These are phyloP conservation scores for Monilinia fructigena DNA, from an alignment of 2,329 filamentous ascomycete species.

Conservation along the genomic window DNA sequence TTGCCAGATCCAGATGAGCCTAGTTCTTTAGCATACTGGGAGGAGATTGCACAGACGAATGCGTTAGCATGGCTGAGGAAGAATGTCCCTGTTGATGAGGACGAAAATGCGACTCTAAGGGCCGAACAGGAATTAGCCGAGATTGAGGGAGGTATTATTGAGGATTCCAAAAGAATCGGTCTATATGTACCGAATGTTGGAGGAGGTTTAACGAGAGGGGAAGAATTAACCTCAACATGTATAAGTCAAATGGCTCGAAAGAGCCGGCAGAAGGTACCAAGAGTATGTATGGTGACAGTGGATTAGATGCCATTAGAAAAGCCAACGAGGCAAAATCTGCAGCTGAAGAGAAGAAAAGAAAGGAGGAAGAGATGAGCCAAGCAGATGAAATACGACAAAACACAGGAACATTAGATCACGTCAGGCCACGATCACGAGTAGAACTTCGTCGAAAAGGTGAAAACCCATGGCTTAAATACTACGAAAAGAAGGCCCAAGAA, in stretches of 20 bases:
- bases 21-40: constrained; percentile 23
- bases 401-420: constrained; percentile 33
- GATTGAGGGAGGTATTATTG: constrained; percentile 46
- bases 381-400: constrained; percentile 41
- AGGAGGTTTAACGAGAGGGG: constrained; percentile 3
- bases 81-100: constrained; percentile 57
- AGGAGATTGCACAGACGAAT: constrained; percentile 43
- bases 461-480: constrained; percentile 36
- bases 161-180: constrained; percentile 36
- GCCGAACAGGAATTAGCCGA: constrained; percentile 61
- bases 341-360: constrained; percentile 48
- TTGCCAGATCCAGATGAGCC: constrained; percentile 56
- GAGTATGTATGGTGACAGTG: constrained; percentile 58
- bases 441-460: constrained; percentile 35
- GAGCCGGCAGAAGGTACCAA: constrained; percentile 17
- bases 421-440: constrained; percentile 30
- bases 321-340: constrained; percentile 48
- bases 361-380: constrained; percentile 43
- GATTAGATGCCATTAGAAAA: constrained; percentile 57
- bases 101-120: constrained; percentile 58
- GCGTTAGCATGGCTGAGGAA: constrained; percentile 57
- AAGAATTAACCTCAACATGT: constrained; percentile 11
- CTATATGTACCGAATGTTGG: constrained; percentile 37
- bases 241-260: constrained; percentile 1
- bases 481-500: constrained; percentile 49